phyloP scores from a whole-genome alignment of 2,329 filamentous ascomycete genomes.

The Pseudocercospora cruenta region DNA sequence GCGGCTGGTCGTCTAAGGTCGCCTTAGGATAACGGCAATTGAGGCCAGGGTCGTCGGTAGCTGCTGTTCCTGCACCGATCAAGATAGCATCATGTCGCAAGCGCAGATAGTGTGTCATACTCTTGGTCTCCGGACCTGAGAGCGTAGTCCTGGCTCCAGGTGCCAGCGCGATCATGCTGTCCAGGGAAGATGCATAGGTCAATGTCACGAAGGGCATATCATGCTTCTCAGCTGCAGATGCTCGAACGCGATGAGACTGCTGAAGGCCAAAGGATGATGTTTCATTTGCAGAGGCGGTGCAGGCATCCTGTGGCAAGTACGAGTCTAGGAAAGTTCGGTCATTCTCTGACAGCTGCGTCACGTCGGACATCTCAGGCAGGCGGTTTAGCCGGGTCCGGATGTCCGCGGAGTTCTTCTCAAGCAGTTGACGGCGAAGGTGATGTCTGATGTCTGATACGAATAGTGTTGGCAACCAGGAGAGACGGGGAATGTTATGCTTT shows the following conservation, averaged over 20 bases:
- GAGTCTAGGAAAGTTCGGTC: constrained; percentile 53
- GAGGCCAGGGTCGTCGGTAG: constrained; percentile 81
- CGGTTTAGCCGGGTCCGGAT: neutral
- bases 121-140: constrained; percentile 80
- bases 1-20: constrained; percentile 66
- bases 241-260: neutral
- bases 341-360: constrained; percentile 40
- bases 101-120: constrained; percentile 91
- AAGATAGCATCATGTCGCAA: constrained; percentile 81
- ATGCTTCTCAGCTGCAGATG: constrained; percentile 1
- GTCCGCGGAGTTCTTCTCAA: neutral
- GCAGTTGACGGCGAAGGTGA: neutral
- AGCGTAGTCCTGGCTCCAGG: constrained; percentile 78
- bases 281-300: constrained; percentile 8
- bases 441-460: neutral
- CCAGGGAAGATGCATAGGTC: constrained; percentile 89
- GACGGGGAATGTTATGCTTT: neutral
- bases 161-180: constrained; percentile 74
- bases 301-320: constrained; percentile 48
- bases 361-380: constrained; percentile 25
- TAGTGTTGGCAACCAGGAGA: neutral
- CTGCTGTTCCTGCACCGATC: constrained; percentile 80
- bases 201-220: constrained; percentile 67
- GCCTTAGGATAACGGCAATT: constrained; percentile 72
- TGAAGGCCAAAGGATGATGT: neutral